Base-by-base conservation (phyloP, 2,329 filamentous ascomycete genomes). In the Berkeleyomyces basicola region DNA sequence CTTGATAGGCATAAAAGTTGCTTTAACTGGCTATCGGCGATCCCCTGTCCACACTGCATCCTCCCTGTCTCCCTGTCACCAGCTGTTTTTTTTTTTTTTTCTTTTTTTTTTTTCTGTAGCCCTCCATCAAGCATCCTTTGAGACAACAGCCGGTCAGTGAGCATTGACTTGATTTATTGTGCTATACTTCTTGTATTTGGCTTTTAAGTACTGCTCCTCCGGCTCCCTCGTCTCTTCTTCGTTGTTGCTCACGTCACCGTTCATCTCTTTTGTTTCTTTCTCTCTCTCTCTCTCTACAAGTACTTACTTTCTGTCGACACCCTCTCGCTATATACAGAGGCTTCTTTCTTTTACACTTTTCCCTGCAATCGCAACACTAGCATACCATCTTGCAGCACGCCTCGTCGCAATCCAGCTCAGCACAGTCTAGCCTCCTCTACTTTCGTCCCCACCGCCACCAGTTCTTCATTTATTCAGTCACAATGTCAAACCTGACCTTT, bases 1-100 rank as follows among this genome's bases (percentile, higher is more conserved):
- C 43, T 39, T 44, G 43, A 59, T 36, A 59, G 57, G 57, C 57
- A 59, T 59, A 53, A 53, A 43, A 23, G 57, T 36, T 59, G 57
- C 57, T 43, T 44, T 59, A 42, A 59, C 57, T 44, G 40, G 57
- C 57, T 44, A 59, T 59, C 39, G 57, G 39, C 31, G 40, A 44
- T 59, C 39, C 57, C 57, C 51, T 59, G 57, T 59, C 57, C 9
- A 14, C 16, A 31, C 40, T 40, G 43, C 36, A 42, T 59, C 57
- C 40, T 44, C 40, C 37, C 37, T 58, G 40, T 40, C 55, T 58
- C 40, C 37, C 39, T 58, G 37, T 5, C 36, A 61, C 39, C 7
- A 51, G 10, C 39, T 47, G 42, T 16, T 37, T 58, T 42, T 37
- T 58, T 58, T 39, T 1, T 59, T 23, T 49, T 49, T 40, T 16